Evolutionary conservation across 2,329 filamentous ascomycete genomes (phyloP), one percentile per base, ranked within the genome.

Genomic region (Colletotrichum incanum): DNA sequence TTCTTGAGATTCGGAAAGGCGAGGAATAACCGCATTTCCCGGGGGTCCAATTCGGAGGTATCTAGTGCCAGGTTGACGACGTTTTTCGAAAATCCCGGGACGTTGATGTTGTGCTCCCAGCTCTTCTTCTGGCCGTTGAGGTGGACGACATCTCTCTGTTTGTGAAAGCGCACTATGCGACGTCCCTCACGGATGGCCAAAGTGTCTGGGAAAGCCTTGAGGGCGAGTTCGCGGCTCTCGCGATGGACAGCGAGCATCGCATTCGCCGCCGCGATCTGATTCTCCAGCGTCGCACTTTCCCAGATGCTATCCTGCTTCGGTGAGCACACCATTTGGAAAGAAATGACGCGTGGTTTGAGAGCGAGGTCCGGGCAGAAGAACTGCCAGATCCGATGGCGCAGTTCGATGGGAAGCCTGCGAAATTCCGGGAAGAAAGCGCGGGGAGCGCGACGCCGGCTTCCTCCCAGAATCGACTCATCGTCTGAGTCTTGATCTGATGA

Each of bases 221-320:
- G 70, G 5, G 77, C 82, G 4, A 83, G 66, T 18, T 68, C 74
- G 34, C 83, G 82, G n/a, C 81, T 81, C 72, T 84, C 82, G 9
- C 76, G 74, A 47, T 82, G 77, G 11, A 81, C 77, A 1, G 82
- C 78, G 41, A 83, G 74, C 18, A 84, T 72, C 5, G 74, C 68
- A 9, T 82, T 79, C 8, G 56, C 49, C 3, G 67, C n/a, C 5
- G 41, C 60, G n/a, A 67, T 73, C 49, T 73, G 71, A n/a, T 73
- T 49, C 18, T 71, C 67, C 49, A 73, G 31, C 1, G 79, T 64
- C 2, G 74, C 60, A 37, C 62, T 50, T 45, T 73, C 71, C 71
- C 61, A 73, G 16, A 73, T 62, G 3, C 45, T 58, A 31, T 62
- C 50, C n/a, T 67, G 71, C 45, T 47, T 56, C 4, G 71, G 67